Evolutionary conservation across 768 basidiomycete species (phyloP), one percentile per base, ranked within the genome.

Genomic region (Boletus reticuloceps): DNA sequence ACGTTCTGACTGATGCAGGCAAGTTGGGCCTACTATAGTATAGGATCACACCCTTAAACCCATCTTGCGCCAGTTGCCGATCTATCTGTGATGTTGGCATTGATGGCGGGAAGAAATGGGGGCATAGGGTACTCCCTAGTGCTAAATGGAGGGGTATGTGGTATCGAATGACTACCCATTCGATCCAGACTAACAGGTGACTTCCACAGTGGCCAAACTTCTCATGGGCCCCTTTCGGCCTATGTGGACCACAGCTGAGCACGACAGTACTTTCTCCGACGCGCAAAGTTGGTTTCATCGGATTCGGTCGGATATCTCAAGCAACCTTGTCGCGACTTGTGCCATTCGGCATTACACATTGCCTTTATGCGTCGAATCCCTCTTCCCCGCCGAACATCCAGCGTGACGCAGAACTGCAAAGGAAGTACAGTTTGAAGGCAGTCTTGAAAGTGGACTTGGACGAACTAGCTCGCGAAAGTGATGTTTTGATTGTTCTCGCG

Each of bases 221-320:
- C 58, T 77, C 77, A 20, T 98, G 94, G 90, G 73, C 84, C 0
- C 96, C 95, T 0, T 94, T 93, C 71, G 74, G 77, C 13, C 82
- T 95, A 61, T 93, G 91, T 60, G 95, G 96, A 0, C 89, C 84
- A 2, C 91, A 94, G 66, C 72, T 91, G 19, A 85, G 87, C 71
- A 72, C 84, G 0, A 78, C 79, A 2, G 53, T 65, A 2, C 62
- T 75, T 16, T 75, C 80, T 8, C 78, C 78, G 3, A 79, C 68
- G 9, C 83, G 86, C 41, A 95, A 86, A 1, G 83, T 86, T 3
- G 94, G 93, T 1, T 97, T 98, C 74, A 77, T 98, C 32, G 97
- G 97, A 13, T 98, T 98, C 62, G 96, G 96, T 7, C 84, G 96
- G 25, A 98, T 98, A 62, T 85, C 94, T 0, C 91, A 94, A 63